These are phyloP conservation scores for Fraxinus dipetala DNA, from an alignment of 305 asterid species.

Conservation along the genomic window DNA sequence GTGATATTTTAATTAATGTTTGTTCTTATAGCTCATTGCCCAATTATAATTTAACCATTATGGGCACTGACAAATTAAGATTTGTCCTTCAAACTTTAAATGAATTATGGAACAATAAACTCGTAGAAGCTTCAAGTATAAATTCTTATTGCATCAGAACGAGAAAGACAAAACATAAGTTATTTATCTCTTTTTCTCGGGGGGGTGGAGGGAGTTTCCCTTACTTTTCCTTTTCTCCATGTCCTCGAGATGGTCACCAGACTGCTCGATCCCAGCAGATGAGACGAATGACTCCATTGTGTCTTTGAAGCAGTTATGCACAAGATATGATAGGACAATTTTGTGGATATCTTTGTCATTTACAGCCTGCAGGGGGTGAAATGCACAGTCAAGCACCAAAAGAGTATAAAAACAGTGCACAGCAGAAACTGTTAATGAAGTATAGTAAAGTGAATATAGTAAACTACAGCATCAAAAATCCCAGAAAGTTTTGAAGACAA, in stretches of 20 bases:
- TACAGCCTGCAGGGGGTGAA: conserved; percentile 39
- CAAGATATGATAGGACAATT: conserved; percentile 80
- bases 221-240: conserved; percentile 86
- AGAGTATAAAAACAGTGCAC: not conserved
- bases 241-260: conserved; percentile 54
- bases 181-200: not conserved
- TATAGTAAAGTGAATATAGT: not conserved
- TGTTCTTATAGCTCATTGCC: not conserved
- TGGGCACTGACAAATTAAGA: not conserved
- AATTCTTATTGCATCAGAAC: not conserved
- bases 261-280: conserved; percentile 57
- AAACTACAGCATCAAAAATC: not conserved
- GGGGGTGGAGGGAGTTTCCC: conserved; percentile 17
- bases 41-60: not conserved
- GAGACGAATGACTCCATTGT: conserved; percentile 70
- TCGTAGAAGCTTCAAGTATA: not conserved
- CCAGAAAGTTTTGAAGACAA: not conserved
- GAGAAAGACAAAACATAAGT: not conserved
- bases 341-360: conserved; percentile 69
- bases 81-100: not conserved
- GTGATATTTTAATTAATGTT: not conserved
- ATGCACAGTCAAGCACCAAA: not conserved
- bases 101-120: not conserved
- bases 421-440: not conserved
- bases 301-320: conserved; percentile 78